Conservation (phyloP, 2,329 filamentous ascomycete genomes). For the Curvularia spicifera region DNA sequence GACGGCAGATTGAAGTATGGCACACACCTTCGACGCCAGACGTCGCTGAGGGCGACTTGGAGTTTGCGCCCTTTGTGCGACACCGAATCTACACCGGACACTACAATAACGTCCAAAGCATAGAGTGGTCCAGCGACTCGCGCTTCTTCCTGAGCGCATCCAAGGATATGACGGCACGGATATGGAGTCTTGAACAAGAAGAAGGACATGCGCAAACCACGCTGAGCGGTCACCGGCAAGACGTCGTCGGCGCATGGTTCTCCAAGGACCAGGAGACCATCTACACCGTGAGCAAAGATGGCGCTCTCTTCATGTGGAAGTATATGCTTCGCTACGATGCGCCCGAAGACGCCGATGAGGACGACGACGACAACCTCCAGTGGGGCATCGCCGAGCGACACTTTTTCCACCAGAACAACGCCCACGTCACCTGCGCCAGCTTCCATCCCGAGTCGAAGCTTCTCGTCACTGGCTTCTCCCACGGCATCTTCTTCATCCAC, state of each 20-base stretch:
- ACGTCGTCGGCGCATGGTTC: constrained; percentile 94
- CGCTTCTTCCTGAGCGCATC: constrained; percentile 92
- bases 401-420: constrained; percentile 91
- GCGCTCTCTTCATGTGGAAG: constrained; percentile 93
- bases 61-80: constrained; percentile 92
- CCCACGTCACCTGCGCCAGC: constrained; percentile 85
- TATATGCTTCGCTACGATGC: constrained; percentile 70
- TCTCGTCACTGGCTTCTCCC: constrained; percentile 96
- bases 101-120: constrained; percentile 82
- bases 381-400: constrained; percentile 93
- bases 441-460: constrained; percentile 87
- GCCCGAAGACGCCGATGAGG: constrained; percentile 60
- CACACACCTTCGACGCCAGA: constrained; percentile 91
- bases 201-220: constrained; percentile 90
- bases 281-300: constrained; percentile 95
- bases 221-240: constrained; percentile 87
- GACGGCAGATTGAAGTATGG: constrained; percentile 92
- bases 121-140: constrained; percentile 96
- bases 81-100: constrained; percentile 87
- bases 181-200: constrained; percentile 92
- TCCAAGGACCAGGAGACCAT: constrained; percentile 93
- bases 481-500: constrained; percentile 91
- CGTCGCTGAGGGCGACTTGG: constrained; percentile 79
- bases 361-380: constrained; percentile 71
- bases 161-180: constrained; percentile 87